phyloP scores from a whole-genome alignment of 495 filamentous ascomycete genomes.

The Xylaria castorea region DNA sequence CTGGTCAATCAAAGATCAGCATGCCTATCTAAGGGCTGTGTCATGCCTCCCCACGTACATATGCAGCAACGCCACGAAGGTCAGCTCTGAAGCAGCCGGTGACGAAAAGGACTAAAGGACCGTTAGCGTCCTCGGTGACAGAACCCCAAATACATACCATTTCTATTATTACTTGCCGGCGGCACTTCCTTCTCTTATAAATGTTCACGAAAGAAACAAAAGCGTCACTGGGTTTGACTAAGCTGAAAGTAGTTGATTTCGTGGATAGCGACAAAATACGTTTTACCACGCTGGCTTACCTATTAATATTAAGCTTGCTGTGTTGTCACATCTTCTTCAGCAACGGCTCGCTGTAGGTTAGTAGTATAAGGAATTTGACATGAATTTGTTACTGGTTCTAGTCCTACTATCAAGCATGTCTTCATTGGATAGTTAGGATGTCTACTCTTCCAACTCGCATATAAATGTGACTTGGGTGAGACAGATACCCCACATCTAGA shows the following conservation, averaged over 20 bases:
- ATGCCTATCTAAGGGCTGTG: neutral
- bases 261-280: neutral
- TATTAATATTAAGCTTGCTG: neutral
- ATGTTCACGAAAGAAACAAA: neutral
- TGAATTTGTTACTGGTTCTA: neutral
- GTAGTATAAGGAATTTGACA: too few species aligned
- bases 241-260: neutral
- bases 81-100: neutral
- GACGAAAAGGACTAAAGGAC: neutral
- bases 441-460: neutral
- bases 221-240: neutral
- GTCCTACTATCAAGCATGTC: neutral
- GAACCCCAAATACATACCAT: neutral
- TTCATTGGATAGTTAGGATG: neutral
- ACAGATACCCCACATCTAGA: neutral
- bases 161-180: neutral
- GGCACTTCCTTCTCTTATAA: too few species aligned
- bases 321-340: neutral
- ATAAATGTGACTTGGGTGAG: neutral
- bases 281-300: neutral
- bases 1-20: neutral
- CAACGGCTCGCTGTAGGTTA: too few species aligned
- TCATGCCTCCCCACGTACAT: neutral
- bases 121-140: neutral
- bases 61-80: neutral